Evolutionary conservation across 768 basidiomycete species (phyloP).

Genomic region (Jaapia argillacea): DNA sequence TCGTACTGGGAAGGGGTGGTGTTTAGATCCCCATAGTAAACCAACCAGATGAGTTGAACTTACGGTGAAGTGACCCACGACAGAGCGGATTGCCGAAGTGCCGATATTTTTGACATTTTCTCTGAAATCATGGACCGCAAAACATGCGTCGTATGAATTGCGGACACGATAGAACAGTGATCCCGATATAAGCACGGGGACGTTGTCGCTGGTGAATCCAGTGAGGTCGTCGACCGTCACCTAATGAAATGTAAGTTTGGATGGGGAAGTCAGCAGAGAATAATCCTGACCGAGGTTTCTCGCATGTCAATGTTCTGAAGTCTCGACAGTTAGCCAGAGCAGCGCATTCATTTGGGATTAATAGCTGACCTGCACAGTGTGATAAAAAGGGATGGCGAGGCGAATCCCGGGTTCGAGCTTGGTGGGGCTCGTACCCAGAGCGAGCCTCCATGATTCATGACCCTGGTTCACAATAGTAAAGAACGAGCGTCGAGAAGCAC

Average conservation of each 20-base stretch:
- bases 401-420: not conserved
- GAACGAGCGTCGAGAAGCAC: not conserved
- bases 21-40: not conserved
- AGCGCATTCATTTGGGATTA: no score
- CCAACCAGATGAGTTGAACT: constrained; percentile 28
- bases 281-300: not conserved
- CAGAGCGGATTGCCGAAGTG: constrained; percentile 43
- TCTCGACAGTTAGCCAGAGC: no score
- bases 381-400: not conserved
- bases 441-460: not conserved
- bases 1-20: constrained; percentile 8
- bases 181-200: constrained; percentile 42
- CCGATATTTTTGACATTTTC: constrained; percentile 42
- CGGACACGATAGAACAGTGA: constrained; percentile 43
- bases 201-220: constrained; percentile 12
- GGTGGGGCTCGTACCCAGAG: not conserved
- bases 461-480: not conserved
- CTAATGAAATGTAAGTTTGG: no score
- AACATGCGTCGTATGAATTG: constrained; percentile 45
- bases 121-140: constrained; percentile 37
- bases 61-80: constrained; percentile 35
- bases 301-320: not conserved
- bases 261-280: no score
- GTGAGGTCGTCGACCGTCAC: no score
- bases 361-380: not conserved